Evolutionary conservation across 108 stramenopile species (phyloP), one percentile per base, ranked within the genome.

Genomic region (Pelagomonas calceolata): DNA sequence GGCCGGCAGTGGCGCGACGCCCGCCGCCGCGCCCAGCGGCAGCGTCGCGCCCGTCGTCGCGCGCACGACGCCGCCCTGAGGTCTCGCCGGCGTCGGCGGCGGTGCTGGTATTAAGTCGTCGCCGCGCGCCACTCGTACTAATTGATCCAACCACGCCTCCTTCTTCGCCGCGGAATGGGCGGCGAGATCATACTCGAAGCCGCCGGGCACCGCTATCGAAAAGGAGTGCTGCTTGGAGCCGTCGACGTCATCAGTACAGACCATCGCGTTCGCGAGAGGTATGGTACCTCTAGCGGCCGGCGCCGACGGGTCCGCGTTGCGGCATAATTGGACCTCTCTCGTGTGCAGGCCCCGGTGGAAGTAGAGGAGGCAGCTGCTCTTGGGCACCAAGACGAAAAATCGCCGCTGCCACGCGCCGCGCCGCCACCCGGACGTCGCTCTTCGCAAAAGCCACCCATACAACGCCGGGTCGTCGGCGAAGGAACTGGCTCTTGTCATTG

Each of bases 321-420:
- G 39, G 39, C 39, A 43, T 5, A 43, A 12, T 12, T 60, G 21
- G 21, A 60, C 51, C 51, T 60, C 51, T 1, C 51, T 17, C 51
- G 51, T 60, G 51, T 60, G 14, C 7, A 60, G 51, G 51, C 51
- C 51, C 51, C 29, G 18, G 51, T 17, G 1, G 51, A 60, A 60
- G 51, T 60, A 60, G 51, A 60, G 21, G 7, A 60, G 51, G 21
- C 21, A 1, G 21, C 51, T 26, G 51, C 0, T 4, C 51, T 26
- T 17, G 21, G 51, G 51, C 51, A 12, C 51, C 21, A 60, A 26
- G 21, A 60, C 51, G 26, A 26, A 60, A 26, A 60, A 60, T 26
- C 51, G 51, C 51, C 51, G 51, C 51, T 60, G 51, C 51, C 51
- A 60, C 51, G 51, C 51, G 26, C 51, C 51, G 14, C 51, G 51